These are phyloP conservation scores for Pleurotus ostreatus DNA, from an alignment of 768 basidiomycete species.

Conservation along the genomic window DNA sequence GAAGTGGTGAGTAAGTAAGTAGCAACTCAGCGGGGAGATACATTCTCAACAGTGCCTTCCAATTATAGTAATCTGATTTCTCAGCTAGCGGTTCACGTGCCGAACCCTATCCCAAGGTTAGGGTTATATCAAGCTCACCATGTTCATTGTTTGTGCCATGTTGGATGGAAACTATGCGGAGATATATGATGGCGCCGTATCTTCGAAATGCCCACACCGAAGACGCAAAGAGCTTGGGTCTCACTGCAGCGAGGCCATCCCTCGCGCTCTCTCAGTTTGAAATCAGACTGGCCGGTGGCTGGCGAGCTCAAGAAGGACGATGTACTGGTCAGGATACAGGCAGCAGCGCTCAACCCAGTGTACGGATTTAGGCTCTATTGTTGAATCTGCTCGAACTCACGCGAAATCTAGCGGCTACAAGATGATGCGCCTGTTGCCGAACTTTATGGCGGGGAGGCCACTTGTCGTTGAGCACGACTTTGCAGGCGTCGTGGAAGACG, in stretches of 20 bases:
- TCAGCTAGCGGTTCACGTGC: not conserved
- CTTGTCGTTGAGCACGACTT: slow-evolving; percentile 47
- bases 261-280: slow-evolving; percentile 25
- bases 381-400: not conserved
- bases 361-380: not conserved
- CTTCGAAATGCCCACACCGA: slow-evolving; percentile 20
- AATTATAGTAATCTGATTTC: not conserved
- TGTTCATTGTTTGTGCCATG: not conserved
- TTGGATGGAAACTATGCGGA: not conserved
- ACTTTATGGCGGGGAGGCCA: slow-evolving; percentile 34
- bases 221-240: slow-evolving; percentile 37
- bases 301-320: slow-evolving; percentile 21
- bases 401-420: slow-evolving; percentile 41
- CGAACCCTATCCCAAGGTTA: not conserved
- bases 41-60: not conserved
- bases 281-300: slow-evolving; percentile 34
- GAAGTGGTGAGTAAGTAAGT: not conserved
- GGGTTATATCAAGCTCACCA: not conserved
- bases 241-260: slow-evolving; percentile 28
- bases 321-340: slow-evolving; percentile 14
- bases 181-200: not conserved
- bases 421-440: slow-evolving; percentile 34
- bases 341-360: slow-evolving; percentile 14
- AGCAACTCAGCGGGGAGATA: not conserved
- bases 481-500: slow-evolving; percentile 45